Base-by-base conservation (phyloP, 495 filamentous ascomycete genomes). In the Xylaria flabelliformis region DNA sequence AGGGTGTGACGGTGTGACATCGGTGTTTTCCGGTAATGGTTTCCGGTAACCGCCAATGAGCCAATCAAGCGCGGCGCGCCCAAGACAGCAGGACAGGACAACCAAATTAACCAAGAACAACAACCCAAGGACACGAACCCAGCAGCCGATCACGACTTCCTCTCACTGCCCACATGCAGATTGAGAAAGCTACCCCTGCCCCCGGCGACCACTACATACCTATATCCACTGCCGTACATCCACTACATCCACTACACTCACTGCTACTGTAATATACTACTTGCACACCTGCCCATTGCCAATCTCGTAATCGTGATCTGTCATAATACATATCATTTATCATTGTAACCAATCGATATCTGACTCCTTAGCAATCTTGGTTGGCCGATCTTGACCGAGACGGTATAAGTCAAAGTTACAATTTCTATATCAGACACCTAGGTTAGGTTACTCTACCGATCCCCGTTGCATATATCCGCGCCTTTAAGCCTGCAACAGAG, bases 1-100 rank as follows among this genome's bases (percentile, higher is more conserved):
- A 59, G 41, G n/a, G 10, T 36, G 69, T 48, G 63, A 50, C 70
- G 39, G 50, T 67, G 61, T 62, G 26, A 66, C 70, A 36, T 67
- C 70, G 70, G 70, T 10, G 39, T 24, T 50, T 66, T 36, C 70
- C 70, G 62, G 70, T 72, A 71, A 66, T 42, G 39, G 39, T 50
- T 66, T 36, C 70, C 70, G 62, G 70, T 72, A 71, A 66, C 61
- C 46, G 17, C 26, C 48, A 24, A 24, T 8, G 46, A 42, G 44
- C 68, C 69, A 53, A 71, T 71, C 32, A 42, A 39, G 34, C 21
- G 13, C 36, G 24, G 26, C 32, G 19, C 4, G 12, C 5, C 32
- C 21, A 10, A 55, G 67, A 15, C 12, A 26, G 32, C 36, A 26
- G 26, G 3, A n/a, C 9, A 26, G 6, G 36, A 39, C 36, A 8